Conservation (phyloP, 2,329 filamentous ascomycete genomes). For the Blastomyces parvus region DNA sequence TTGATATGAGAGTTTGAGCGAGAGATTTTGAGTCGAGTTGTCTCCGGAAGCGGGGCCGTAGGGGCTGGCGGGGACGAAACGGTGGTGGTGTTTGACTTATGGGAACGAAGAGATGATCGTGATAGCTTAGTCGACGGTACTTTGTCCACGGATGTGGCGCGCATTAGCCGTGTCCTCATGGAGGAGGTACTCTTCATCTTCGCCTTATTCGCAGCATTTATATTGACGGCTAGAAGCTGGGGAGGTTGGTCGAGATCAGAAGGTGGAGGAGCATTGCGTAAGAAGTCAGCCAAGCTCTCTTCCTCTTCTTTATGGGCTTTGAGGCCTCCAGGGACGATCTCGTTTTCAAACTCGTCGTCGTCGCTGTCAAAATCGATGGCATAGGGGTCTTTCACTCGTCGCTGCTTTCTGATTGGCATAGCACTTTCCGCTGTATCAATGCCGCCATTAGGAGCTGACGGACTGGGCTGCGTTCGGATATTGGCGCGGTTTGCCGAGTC, state of each 20-base stretch:
- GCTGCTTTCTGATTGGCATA: slow-evolving; percentile 59
- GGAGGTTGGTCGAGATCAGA: slow-evolving; percentile 23
- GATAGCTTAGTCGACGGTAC: slow-evolving; percentile 25
- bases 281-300: slow-evolving; percentile 42
- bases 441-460: background rate
- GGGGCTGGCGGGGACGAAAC: background rate
- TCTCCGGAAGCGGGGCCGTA: slow-evolving; percentile 4
- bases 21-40: slow-evolving; percentile 7
- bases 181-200: slow-evolving; percentile 18
- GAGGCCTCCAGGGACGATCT: slow-evolving; percentile 31
- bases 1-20: slow-evolving; percentile 22
- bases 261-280: slow-evolving; percentile 38
- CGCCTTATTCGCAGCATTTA: slow-evolving; percentile 11
- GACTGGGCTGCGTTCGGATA: slow-evolving; percentile 17
- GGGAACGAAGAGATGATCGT: slow-evolving; percentile 24
- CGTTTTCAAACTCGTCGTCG: slow-evolving; percentile 56
- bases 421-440: background rate
- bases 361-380: slow-evolving; percentile 73
- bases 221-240: slow-evolving; percentile 24
- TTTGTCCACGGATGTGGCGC: slow-evolving; percentile 25
- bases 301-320: slow-evolving; percentile 32
- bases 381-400: slow-evolving; percentile 78
- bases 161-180: slow-evolving; percentile 31
- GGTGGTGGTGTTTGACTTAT: slow-evolving; percentile 13
- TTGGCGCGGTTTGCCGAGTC: slow-evolving; percentile 31